These are phyloP conservation scores for Canariomyces notabilis DNA, from an alignment of 2,329 filamentous ascomycete genomes.

Conservation along the genomic window DNA sequence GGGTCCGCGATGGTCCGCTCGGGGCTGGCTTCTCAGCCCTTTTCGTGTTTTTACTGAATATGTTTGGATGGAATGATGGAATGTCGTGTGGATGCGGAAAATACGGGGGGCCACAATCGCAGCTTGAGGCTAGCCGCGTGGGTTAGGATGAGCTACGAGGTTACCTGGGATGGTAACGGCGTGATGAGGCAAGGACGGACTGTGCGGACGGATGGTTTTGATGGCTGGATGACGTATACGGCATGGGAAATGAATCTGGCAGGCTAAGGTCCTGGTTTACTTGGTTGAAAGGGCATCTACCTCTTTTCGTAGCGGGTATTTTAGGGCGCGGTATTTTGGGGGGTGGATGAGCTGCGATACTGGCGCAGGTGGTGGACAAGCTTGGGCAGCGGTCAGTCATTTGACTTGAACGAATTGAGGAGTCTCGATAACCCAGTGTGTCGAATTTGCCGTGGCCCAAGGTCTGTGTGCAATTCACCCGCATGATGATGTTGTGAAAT, in stretches of 20 bases:
- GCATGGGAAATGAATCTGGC: not conserved
- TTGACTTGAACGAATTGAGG: no score
- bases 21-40: not conserved
- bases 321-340: no score
- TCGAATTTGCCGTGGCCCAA: no score
- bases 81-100: no score
- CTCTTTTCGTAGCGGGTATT: not conserved
- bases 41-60: not conserved
- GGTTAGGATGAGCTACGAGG: not conserved
- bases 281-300: slow-evolving; percentile 1
- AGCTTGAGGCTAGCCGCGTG: no score
- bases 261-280: not conserved
- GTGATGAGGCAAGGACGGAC: not conserved
- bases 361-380: not conserved
- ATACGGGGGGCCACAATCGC: no score
- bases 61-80: no score
- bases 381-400: not conserved
- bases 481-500: no score
- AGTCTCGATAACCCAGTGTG: no score
- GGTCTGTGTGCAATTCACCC: no score
- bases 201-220: slow-evolving; percentile 1
- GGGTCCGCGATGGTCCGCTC: not conserved
- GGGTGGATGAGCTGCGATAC: not conserved
- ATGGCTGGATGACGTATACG: slow-evolving; percentile 4
- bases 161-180: not conserved